Conservation (phyloP, 2,329 filamentous ascomycete genomes). For the Hypoxylon sp. region DNA sequence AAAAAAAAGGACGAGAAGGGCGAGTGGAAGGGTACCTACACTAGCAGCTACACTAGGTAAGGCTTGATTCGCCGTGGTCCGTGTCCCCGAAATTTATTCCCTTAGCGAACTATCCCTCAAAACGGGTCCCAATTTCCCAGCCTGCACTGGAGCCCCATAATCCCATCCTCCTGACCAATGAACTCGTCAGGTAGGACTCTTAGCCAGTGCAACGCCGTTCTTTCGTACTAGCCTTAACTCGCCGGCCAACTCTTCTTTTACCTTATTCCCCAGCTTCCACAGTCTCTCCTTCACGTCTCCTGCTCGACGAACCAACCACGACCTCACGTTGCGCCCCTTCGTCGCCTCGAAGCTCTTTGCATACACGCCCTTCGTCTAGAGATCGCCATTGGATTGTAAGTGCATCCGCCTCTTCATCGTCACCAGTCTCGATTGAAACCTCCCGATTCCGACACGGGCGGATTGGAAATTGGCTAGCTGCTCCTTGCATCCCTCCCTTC, state of each 20-base stretch:
- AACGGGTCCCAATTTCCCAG: constrained; percentile 52
- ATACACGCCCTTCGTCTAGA: constrained; percentile 35
- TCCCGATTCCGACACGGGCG: constrained; percentile 32
- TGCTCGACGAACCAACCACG: constrained; percentile 41
- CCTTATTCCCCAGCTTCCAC: constrained; percentile 42
- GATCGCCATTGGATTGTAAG: constrained; percentile 47
- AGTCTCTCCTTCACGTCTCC: constrained; percentile 45
- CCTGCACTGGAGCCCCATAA: constrained; percentile 49
- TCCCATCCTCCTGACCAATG: constrained; percentile 42
- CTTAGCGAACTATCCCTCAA: constrained; percentile 41
- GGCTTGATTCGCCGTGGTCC: constrained; percentile 2
- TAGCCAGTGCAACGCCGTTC: constrained; percentile 41
- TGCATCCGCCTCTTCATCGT: constrained; percentile 28
- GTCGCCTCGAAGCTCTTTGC: constrained; percentile 41
- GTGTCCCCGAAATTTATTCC: constrained; percentile 34
- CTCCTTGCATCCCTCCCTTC: constrained; percentile 43
- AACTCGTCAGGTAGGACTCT: constrained; percentile 37
- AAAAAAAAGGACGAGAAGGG: too few species aligned
- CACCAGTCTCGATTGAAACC: constrained; percentile 28
- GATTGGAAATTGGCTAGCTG: constrained; percentile 43
- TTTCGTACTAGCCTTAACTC: constrained; percentile 33
- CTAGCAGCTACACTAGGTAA: not conserved
- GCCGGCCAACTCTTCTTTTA: constrained; percentile 43
- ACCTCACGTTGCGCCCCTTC: constrained; percentile 42
- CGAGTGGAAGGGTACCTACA: too few species aligned